Evolutionary conservation across 1,284 basidiomycete genomes (phyloP).

Genomic region (Irpex sp.): DNA sequence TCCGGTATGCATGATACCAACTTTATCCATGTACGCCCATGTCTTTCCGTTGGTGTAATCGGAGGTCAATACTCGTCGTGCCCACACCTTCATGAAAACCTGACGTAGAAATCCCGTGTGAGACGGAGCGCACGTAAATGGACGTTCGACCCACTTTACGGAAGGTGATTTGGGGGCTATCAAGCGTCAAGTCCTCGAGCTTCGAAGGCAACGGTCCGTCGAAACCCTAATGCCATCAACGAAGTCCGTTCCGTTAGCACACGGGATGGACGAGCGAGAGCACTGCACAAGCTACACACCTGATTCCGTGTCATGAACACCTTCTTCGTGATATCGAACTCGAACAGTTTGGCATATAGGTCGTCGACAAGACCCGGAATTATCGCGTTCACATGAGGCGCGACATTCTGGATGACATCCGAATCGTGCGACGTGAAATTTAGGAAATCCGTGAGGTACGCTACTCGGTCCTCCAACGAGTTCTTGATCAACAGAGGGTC

Average conservation of each 20-base stretch:
- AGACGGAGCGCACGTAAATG: constrained; percentile 5
- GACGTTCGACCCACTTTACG: constrained; percentile 34
- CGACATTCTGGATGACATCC: constrained; percentile 37
- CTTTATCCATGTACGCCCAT: constrained; percentile 49
- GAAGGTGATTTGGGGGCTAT: constrained; percentile 45
- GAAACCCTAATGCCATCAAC: constrained; percentile 25
- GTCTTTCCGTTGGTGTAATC: constrained; percentile 40
- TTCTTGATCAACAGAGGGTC: constrained; percentile 27
- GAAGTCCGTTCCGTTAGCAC: background rate
- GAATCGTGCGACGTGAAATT: constrained; percentile 39
- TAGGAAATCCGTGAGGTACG: constrained; percentile 44
- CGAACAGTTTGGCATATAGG: constrained; percentile 44
- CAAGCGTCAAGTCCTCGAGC: constrained; percentile 37
- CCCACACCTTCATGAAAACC: constrained; percentile 37
- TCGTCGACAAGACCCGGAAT: constrained; percentile 41
- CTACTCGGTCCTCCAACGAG: constrained; percentile 31
- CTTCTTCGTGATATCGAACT: constrained; percentile 45
- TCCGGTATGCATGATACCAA: constrained; percentile 49
- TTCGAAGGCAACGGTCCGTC: constrained; percentile 32
- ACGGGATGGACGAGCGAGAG: background rate
- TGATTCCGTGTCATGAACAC: constrained; percentile 34
- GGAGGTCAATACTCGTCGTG: constrained; percentile 34
- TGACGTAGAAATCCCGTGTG: constrained; percentile 8
- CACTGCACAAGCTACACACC: constrained; percentile 17
- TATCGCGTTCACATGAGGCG: constrained; percentile 36